These are phyloP conservation scores for Acer yangbiense DNA, from an alignment of 345 rosid species.

Conservation along the genomic window DNA sequence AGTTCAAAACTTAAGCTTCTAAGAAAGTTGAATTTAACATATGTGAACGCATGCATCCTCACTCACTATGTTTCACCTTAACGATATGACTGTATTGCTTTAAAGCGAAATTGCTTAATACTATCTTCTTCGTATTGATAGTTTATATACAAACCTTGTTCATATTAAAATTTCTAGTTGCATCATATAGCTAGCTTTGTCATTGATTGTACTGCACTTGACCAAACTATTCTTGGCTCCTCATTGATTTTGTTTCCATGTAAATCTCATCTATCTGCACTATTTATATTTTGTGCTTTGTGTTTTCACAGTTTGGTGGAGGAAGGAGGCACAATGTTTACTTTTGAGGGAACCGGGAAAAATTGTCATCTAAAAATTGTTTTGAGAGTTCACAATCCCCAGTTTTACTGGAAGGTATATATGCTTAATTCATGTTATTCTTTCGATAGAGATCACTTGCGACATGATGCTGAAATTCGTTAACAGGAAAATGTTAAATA, in stretches of 20 bases:
- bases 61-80: background rate
- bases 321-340: slow-evolving; percentile 87
- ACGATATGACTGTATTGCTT: background rate
- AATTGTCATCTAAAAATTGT: slow-evolving; percentile 48
- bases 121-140: background rate
- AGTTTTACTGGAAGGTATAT: slow-evolving; percentile 90
- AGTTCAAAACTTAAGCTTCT: too few species aligned
- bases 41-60: background rate
- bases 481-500: background rate
- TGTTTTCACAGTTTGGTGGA: slow-evolving; percentile 56
- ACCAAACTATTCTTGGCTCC: background rate
- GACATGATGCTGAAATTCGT: too few species aligned
- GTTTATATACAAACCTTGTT: background rate
- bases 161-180: background rate
- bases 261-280: background rate
- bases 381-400: slow-evolving; percentile 75
- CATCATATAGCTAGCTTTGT: background rate
- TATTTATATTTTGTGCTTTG: background rate
- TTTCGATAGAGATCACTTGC: background rate
- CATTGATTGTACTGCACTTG: background rate
- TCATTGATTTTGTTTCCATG: background rate
- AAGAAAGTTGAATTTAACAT: background rate
- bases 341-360: slow-evolving; percentile 56
- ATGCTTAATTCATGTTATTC: background rate
- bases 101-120: background rate